Base-by-base conservation (phyloP, 2,329 filamentous ascomycete species). In the Fusarium camptoceras region DNA sequence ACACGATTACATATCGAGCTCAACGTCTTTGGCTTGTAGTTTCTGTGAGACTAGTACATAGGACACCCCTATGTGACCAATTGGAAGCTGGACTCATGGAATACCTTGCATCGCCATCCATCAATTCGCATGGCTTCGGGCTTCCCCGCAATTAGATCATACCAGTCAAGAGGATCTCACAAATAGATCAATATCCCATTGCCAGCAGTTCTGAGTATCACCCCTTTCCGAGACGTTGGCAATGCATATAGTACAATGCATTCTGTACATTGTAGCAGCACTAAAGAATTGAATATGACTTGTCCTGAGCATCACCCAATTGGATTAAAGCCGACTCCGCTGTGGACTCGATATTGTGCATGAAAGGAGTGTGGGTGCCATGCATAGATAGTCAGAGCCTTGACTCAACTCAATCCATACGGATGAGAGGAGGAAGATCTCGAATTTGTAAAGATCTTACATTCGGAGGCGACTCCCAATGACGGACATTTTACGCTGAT, bases 311-410 rank as follows among this genome's bases (percentile, higher is more conserved):
- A n/a, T 34, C n/a, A 22, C 27, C 73, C 69, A 75, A 75, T 75
- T 73, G 69, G 69, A 69, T 71, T 12, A 12, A 37, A 61, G 49
- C 59, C 64, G 61, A 42, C 34, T 55, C 68, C 59, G 64, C 62
- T 61, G 59, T 46, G 47, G 54, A 71, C 67, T 75, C 43, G 56
- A 65, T 59, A 59, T 60, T 62, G 64, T 71, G 59, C 60, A 68
- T 64, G 58, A 64, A 63, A 61, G 68, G 58, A 60, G 66, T 63
- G 62, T 34, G 59, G 64, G 50, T 60, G 60, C 65, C 55, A 37
- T 37, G 34, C 10, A n/a, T 41, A 53, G 43, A 34, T 53, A n/a
- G 30, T 22, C 50, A 55, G 62, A 70, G 63, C 54, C 55, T 51
- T 54, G 43, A 68, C 49, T 53, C 30, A 15, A 28, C 57, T 57